Base-by-base conservation (phyloP, 805 yeast genomes). In the Starmerella stellata region DNA sequence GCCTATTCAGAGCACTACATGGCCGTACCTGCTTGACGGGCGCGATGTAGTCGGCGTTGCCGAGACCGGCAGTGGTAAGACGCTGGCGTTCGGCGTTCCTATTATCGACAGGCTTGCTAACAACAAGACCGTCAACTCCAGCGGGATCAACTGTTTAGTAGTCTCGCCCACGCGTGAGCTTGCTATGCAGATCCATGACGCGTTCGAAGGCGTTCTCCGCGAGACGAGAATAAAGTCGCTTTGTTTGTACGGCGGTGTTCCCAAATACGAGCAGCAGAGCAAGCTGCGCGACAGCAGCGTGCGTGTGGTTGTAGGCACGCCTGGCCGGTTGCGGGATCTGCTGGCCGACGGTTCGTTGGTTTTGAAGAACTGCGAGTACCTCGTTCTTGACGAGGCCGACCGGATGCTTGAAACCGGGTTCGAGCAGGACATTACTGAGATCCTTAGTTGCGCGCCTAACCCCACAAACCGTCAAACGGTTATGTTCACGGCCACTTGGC, bases 401-500 rank as follows among this genome's bases (percentile, higher is more conserved):
- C 73, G 99, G 63, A 87, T 90, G 96, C 70, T 90, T 43, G 98
- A 90, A 59, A 90, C 80, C 60, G 99, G 99, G 28, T 90, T 90
- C 53, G 96, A 92, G 62, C 92, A 87, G 57, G 98, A 87, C 60
- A 87, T 90, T 55, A 82, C 79, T 57, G 66, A 69, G 46, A 82
- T 90, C 47, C 73, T 90, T 55, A 70, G 76, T 41, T 68, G 81
- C 14, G 64, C 69, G 19, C 53, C 60, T 24, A 38, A 53, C 3
- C 56, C 59, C 20, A 52, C 67, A 21, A 19, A 39, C 5, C 68
- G 96, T 63, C 96, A 87, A 61, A 90, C 98, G 0, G 67, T 90
- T 46, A 90, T 90, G 96, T 90, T 90, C 62, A 87, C 98, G 8
- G 99, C 99, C n/a, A 90, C 99, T 1, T 90, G 98, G 98, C 99